Evolutionary conservation across 1,139 yeast genomes (phyloP), one percentile per base, ranked within the genome.

Genomic region (Zygosaccharomyces sapae): DNA sequence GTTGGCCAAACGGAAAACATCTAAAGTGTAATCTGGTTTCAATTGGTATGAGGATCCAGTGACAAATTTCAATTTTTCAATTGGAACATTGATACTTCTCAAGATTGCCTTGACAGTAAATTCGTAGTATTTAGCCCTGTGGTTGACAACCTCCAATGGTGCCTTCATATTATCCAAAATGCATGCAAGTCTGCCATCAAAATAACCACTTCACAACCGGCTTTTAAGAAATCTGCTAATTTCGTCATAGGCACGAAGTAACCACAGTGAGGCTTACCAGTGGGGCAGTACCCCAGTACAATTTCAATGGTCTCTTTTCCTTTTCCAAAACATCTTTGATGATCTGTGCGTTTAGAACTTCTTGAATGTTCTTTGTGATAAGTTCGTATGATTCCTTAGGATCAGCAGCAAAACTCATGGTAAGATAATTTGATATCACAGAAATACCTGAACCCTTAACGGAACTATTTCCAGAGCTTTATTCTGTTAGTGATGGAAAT

Each of bases 151-250:
- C 63, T 92, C 98, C 63, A 92, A 76, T 41, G 97, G 86, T 2
- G 98, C 98, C 74, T 94, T 92, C 97, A 92, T 90, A 73, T 92
- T 94, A 66, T 94, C 99, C 66, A 94, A 78, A 84, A 94, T 8
- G 98, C 99, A 62, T 94, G 99, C 64, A 94, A 74, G 65, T 94
- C 98, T n/a, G 98, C 99, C 59, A 94, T 69, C 52, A 94, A 77
- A 6, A 94, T 94, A 1, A 82, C 89, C 44, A 94, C 95, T 66
- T 88, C 94, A 72, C 96, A 88, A 10, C 97, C 98, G 5, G 99
- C 98, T 62, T 83, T 84, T 67, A 94, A 76, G 67, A 92, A 88
- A 65, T 94, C 94, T 3, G 98, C 98, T 59, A 94, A 71, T 70
- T 94, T 92, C 53, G 94, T 83, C 97, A 94, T 89, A 46, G 97